Conservation (phyloP, 169 alveolate species). For the Cryptosporidium tyzzeri region DNA sequence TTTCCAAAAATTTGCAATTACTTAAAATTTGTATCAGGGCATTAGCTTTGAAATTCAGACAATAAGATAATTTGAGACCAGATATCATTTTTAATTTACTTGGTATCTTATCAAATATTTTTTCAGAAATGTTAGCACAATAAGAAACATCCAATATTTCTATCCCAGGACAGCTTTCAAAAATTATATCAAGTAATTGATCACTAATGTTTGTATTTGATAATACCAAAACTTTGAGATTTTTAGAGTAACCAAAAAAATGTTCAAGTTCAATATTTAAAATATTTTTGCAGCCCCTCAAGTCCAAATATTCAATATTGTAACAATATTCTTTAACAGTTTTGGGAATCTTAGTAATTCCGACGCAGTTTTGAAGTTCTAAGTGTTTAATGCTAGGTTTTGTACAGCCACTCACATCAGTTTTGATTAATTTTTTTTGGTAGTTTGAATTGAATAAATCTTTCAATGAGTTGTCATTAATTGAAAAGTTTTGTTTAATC, state of each 20-base stretch:
- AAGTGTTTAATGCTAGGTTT: neutral
- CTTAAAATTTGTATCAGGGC: constrained; percentile 14
- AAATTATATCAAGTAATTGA: neutral
- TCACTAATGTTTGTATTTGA: neutral
- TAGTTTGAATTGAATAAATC: neutral
- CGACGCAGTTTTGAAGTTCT: constrained; percentile 22
- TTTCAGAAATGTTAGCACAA: constrained; percentile 6
- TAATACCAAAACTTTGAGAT: constrained; percentile 21
- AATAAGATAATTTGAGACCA: constrained; percentile 44
- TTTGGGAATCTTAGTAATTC: constrained; percentile 23
- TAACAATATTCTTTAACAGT: neutral
- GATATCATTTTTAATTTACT: neutral
- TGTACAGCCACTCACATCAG: neutral
- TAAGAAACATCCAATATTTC: constrained; percentile 56
- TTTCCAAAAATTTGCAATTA: constrained; percentile 31
- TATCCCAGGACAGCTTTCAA: constrained; percentile 17
- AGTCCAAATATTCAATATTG: constrained; percentile 46
- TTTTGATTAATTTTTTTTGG: neutral
- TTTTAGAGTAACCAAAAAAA: constrained; percentile 9
- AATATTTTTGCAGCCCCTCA: constrained; percentile 46
- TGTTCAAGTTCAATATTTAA: constrained; percentile 4
- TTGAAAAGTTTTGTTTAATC: constrained; percentile 10
- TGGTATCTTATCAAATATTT: constrained; percentile 18
- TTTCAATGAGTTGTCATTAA: constrained; percentile 25
- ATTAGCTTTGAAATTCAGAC: constrained; percentile 8